A percentile compares a stretch with the other conserved stretches of the same genome.
phyloP scores from a whole-genome alignment of 805 yeast species.

The Yamadazyma akitaensis region DNA sequence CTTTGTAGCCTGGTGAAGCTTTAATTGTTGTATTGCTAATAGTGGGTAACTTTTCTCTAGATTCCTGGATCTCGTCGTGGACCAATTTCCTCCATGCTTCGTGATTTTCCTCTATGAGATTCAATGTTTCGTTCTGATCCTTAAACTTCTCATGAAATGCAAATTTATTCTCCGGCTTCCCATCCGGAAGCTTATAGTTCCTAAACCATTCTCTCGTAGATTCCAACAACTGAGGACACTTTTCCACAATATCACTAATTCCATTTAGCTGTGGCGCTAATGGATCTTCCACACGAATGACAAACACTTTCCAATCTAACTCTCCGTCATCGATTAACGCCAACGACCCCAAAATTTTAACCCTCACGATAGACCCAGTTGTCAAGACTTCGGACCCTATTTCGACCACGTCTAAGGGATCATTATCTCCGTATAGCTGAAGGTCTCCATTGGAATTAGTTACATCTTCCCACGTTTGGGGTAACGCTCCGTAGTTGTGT shows the following conservation, averaged over 20 bases:
- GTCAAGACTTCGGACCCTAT: slow-evolving; percentile 68
- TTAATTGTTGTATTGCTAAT: slow-evolving; percentile 38
- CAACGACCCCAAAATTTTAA: slow-evolving; percentile 89
- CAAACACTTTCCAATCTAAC: slow-evolving; percentile 90
- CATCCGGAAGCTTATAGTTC: slow-evolving; percentile 96
- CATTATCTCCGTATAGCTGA: slow-evolving; percentile 41
- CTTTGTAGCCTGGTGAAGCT: slow-evolving; percentile 25
- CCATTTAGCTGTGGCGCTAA: slow-evolving; percentile 83
- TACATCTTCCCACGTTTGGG: slow-evolving; percentile 99
- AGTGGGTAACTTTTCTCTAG: slow-evolving; percentile 26
- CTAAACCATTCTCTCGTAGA: slow-evolving; percentile 98
- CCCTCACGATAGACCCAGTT: slow-evolving; percentile 79
- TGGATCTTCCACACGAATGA: slow-evolving; percentile 79
- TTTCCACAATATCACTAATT: slow-evolving; percentile 84
- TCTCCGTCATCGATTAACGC: slow-evolving; percentile 93
- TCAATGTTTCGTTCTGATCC: slow-evolving; percentile 81
- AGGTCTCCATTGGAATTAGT: slow-evolving; percentile 46
- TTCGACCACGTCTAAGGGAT: slow-evolving; percentile 70
- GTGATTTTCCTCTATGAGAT: slow-evolving; percentile 75
- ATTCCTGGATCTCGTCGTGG: slow-evolving; percentile 48
- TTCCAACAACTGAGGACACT: slow-evolving; percentile 89
- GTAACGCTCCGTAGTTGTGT: slow-evolving; percentile 84
- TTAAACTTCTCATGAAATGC: slow-evolving; percentile 96
- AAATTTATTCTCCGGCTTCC: slow-evolving; percentile 93
- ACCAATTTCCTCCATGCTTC: slow-evolving; percentile 81